Evolutionary conservation across 192 early-diverging fungal genomes (phyloP).

Genomic region (Gryganskiella cystojenkinii): DNA sequence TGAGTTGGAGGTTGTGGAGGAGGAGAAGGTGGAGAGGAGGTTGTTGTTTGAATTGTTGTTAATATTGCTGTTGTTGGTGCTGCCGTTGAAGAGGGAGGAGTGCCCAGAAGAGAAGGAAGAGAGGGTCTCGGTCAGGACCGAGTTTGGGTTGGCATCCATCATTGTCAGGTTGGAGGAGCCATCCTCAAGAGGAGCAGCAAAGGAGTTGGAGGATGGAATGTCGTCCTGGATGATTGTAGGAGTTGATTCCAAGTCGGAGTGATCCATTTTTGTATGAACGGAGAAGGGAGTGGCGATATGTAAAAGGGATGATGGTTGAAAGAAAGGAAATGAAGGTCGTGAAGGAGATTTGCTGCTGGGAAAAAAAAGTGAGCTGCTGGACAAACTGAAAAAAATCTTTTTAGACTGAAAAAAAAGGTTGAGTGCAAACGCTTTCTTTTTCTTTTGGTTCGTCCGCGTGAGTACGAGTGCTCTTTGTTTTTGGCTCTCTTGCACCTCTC

Average conservation of each 20-base stretch:
- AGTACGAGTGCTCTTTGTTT: too few relatives aligned
- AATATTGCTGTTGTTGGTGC: constrained; percentile 13
- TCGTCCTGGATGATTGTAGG: background rate
- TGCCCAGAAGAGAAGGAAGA: constrained; percentile 34
- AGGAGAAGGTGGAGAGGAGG: constrained; percentile 22
- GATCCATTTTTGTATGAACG: background rate
- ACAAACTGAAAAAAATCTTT: too few relatives aligned
- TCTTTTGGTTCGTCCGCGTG: too few relatives aligned
- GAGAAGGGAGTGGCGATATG: too few relatives aligned
- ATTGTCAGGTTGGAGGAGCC: background rate
- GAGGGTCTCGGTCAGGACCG: constrained; percentile 41
- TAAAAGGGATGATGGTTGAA: too few relatives aligned
- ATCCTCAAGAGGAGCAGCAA: too few relatives aligned
- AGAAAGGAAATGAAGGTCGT: too few relatives aligned
- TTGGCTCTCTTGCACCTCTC: too few relatives aligned
- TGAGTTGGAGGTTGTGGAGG: constrained; percentile 15
- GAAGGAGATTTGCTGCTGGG: too few relatives aligned
- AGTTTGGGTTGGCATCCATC: constrained; percentile 8
- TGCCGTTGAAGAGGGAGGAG: constrained; percentile 8
- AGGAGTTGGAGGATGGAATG: background rate
- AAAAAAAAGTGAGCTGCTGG: too few relatives aligned
- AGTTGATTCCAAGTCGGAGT: background rate
- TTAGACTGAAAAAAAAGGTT: too few relatives aligned
- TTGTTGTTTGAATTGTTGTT: constrained; percentile 24
- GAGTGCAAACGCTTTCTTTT: too few relatives aligned